Percentiles rank a stretch among this genome's conserved stretches.
Conservation (phyloP, 2,329 filamentous ascomycete species). For the Diplocarpon mali region DNA sequence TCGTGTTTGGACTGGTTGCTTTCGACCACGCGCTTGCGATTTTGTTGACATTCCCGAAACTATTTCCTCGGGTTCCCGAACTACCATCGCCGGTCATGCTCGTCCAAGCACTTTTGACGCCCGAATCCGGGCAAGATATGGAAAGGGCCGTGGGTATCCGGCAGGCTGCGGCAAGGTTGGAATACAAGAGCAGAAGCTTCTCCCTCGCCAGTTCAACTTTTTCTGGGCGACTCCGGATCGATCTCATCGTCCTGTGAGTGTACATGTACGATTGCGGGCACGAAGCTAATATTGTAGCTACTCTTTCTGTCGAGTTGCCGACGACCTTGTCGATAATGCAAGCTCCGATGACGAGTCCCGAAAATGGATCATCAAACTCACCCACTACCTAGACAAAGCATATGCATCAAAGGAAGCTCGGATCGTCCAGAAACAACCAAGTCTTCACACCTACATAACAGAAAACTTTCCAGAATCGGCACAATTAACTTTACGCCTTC, state of each 20-base stretch:
- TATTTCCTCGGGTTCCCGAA: conserved; percentile 40
- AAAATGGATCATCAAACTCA: conserved; percentile 47
- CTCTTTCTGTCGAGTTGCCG: conserved; percentile 62
- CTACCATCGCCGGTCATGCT: conserved; percentile 39
- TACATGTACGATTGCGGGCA: neutral
- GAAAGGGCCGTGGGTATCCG: conserved; percentile 45
- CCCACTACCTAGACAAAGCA: conserved; percentile 42
- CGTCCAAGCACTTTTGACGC: conserved; percentile 37
- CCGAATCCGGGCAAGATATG: conserved; percentile 42
- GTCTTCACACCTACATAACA: conserved; percentile 14
- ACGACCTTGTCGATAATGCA: conserved; percentile 62
- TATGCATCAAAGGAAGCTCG: conserved; percentile 30
- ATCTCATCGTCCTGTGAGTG: conserved; percentile 51
- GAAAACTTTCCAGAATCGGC: conserved; percentile 23
- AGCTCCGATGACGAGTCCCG: conserved; percentile 38
- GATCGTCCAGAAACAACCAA: conserved; percentile 16
- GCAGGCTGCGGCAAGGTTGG: conserved; percentile 46
- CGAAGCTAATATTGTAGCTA: conserved; percentile 36
- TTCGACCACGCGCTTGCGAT: conserved; percentile 61
- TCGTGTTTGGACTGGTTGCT: conserved; percentile 57
- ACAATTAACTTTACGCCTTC: conserved; percentile 40
- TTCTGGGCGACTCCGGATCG: conserved; percentile 53
- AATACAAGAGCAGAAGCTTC: conserved; percentile 60
- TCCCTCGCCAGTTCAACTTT: conserved; percentile 63
- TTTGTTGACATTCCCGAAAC: conserved; percentile 47